Evolutionary conservation across 352 stramenopile genomes (phyloP), one percentile per base, ranked within the genome.

Genomic region (Achlya hypogyna): DNA sequence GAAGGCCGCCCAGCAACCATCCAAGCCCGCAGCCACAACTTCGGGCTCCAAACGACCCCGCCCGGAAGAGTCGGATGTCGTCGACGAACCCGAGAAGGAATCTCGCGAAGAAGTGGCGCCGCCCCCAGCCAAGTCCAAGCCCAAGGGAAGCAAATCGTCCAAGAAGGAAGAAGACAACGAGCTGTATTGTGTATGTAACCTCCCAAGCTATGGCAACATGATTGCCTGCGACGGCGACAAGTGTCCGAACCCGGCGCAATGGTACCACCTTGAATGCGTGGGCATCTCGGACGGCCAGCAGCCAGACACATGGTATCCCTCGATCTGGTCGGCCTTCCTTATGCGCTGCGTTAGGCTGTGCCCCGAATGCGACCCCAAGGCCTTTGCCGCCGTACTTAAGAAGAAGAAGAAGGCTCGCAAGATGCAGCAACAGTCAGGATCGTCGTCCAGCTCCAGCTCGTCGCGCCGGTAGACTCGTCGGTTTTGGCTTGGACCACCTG

Each of bases 211-310:
- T 72, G 86, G 86, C 66, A 90, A 91, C 71, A 94, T 94, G 86
- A 94, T 94, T 63, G 86, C 86, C 23, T 94, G 86, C 68, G 86
- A 94, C 70, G 82, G 82, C 72, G 91, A 94, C 63, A 89, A 90
- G 63, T 94, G 86, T 51, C 84, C 81, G 18, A 93, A 91, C 70
- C 84, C 84, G 71, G 89, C 81, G 69, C 82, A 94, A 71, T 94
- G 86, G 86, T 94, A 94, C 74, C 86, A 94, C 66, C 71, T 92
- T 53, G 82, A 91, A 73, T 94, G 86, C 68, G 84, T 94, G 16
- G 86, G 84, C 22, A 81, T 94, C 45, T 84, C 80, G 23, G 82
- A 92, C 51, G 83, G 85, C 2, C 80, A 82, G 29, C 85, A 92
- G 54, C 85, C 85, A 14, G 82, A 94, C 72, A 92, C 82, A 72